A percentile compares a stretch with the other conserved stretches of the same genome.
Conservation (phyloP, 129 eudicot genomes). For the Rutidosis leptorrhynchoides region DNA sequence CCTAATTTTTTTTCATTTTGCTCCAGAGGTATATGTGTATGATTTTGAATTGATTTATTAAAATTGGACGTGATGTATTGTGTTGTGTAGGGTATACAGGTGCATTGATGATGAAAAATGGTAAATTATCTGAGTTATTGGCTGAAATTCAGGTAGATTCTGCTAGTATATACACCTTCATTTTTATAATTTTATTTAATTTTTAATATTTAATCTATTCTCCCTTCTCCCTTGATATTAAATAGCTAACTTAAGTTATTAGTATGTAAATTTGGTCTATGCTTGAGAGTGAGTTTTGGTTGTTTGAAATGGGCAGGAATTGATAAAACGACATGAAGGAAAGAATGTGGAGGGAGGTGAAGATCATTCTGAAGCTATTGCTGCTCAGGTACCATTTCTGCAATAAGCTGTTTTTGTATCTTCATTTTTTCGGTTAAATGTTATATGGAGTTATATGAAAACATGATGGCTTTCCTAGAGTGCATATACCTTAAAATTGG, state of each 20-base stretch:
- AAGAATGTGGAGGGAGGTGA: conserved; percentile 41
- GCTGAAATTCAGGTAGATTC: conserved; percentile 74
- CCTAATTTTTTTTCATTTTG: conserved; percentile 10
- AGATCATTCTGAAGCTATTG: conserved; percentile 61
- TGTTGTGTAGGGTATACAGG: conserved; percentile 63
- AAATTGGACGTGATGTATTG: conserved; percentile 1
- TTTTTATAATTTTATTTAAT: background rate
- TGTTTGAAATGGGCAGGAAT: conserved; percentile 35
- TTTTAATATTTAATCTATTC: too few species aligned
- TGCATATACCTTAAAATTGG: background rate
- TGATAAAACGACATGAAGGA: conserved; percentile 56
- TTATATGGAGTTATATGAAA: background rate
- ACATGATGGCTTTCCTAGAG: background rate
- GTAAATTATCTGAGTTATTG: conserved; percentile 71
- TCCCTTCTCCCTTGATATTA: too few species aligned
- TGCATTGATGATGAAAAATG: conserved; percentile 60
- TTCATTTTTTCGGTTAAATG: background rate
- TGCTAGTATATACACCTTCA: background rate
- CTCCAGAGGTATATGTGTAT: background rate
- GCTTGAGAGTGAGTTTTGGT: conserved; percentile 6
- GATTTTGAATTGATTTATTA: background rate
- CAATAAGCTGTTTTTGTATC: conserved; percentile 1
- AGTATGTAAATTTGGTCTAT: background rate
- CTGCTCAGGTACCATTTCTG: conserved; percentile 53
- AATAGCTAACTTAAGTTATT: conserved; percentile 1